A percentile compares a stretch with the other conserved stretches of the same genome.
These are phyloP conservation scores for Naganishia friedmannii DNA, from an alignment of 768 basidiomycete species.

Conservation along the genomic window DNA sequence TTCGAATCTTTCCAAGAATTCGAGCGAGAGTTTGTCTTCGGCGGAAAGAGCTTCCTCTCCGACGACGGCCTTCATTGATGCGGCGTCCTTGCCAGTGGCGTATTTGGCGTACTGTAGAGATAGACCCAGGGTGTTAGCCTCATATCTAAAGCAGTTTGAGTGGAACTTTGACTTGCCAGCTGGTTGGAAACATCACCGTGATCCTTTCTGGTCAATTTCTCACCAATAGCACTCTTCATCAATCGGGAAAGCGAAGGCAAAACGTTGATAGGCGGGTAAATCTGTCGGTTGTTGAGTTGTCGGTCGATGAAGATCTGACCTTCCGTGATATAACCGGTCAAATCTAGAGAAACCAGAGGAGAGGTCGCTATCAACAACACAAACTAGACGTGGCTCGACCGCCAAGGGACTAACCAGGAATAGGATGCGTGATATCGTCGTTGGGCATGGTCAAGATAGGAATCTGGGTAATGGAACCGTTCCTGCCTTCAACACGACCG, in stretches of 20 bases:
- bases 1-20: slow-evolving; percentile 98
- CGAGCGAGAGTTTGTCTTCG: slow-evolving; percentile 93
- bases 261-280: slow-evolving; percentile 99
- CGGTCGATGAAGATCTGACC: slow-evolving; percentile 99
- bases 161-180: slow-evolving; percentile 71
- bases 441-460: slow-evolving; percentile 99
- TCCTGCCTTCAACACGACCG: slow-evolving; percentile 93
- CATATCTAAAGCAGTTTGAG: too few species aligned
- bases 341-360: slow-evolving; percentile 58
- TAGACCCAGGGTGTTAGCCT: too few species aligned
- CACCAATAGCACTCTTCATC: slow-evolving; percentile 99
- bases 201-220: slow-evolving; percentile 93
- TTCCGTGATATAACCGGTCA: slow-evolving; percentile 99
- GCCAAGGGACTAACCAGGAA: slow-evolving; percentile 58
- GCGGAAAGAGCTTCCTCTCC: slow-evolving; percentile 93
- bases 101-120: slow-evolving; percentile 83
- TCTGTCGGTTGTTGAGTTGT: slow-evolving; percentile 79
- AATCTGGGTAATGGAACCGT: slow-evolving; percentile 99
- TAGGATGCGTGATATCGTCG: slow-evolving; percentile 99
- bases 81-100: slow-evolving; percentile 94
- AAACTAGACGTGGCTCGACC: background rate
- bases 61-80: slow-evolving; percentile 98
- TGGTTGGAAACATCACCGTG: slow-evolving; percentile 99
- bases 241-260: slow-evolving; percentile 95
- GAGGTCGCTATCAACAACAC: background rate